Evolutionary conservation across 208 protist genomes (phyloP), one percentile per base, ranked within the genome.

Genomic region (Leishmania major): DNA sequence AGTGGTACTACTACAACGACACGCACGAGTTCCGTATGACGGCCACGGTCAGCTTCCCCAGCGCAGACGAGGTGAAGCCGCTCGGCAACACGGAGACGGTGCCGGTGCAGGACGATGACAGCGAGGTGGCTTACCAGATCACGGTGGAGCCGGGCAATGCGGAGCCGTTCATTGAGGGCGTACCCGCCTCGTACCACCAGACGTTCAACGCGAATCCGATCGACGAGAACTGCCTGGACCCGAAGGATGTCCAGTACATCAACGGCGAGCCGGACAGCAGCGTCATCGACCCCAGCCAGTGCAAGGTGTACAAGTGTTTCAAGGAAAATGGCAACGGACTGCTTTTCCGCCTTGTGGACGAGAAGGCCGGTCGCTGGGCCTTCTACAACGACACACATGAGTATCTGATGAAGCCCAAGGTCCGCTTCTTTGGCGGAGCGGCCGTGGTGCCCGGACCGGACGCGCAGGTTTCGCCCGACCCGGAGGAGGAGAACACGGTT

Each of bases 1-100:
- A 82, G 73, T 97, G 94, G 94, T 88, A 87, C 76, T 97, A 95
- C 87, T 93, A 97, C 87, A 97, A 97, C 84, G 92, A 97, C 84
- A 95, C 94, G 2, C 75, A 80, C 43, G 85, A 93, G 10, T 96
- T 92, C 80, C 83, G 88, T 55, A 97, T 97, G 94, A 86, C 88
- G 57, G 87, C 88, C 69, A 94, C 86, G 51, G 88, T 93, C 13
- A 83, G 84, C 67, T 95, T 97, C 86, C 82, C 82, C 31, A 87
- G 84, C 80, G 85, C 76, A 64, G 86, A 83, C 57, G 82, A 83
- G 17, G 88, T 95, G 69, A 73, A 79, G 76, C 88, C 89, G 43
- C 82, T 95, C 40, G 91, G 90, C 55, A 95, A 94, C 77, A 91
- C 93, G 37, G 76, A 86, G 67, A 81, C 87, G 59, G 84, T 91